Percentiles rank a stretch among this genome's conserved stretches.
phyloP scores from a whole-genome alignment of 2,329 filamentous ascomycete genomes.

The Alternaria sp. region DNA sequence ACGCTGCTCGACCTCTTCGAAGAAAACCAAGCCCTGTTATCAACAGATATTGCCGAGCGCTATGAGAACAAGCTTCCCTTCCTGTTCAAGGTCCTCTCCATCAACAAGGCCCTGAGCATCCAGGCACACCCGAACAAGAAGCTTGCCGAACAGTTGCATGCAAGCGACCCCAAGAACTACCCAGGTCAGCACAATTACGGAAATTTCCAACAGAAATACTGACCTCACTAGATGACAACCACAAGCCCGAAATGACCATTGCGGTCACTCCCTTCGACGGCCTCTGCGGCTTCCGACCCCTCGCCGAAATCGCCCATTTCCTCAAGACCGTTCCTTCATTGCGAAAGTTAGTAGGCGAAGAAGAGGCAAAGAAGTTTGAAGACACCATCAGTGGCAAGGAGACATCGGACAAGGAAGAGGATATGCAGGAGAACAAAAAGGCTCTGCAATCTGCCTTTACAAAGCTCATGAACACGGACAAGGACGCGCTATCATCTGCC shows the following conservation, averaged over 20 bases:
- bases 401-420: conserved; percentile 54
- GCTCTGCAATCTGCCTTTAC: conserved; percentile 78
- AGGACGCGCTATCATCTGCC: conserved; percentile 68
- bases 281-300: conserved; percentile 90
- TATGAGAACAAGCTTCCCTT: conserved; percentile 89
- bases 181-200: conserved; percentile 54
- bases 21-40: conserved; percentile 85
- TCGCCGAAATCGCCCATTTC: conserved; percentile 87
- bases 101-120: conserved; percentile 94
- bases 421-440: conserved; percentile 70
- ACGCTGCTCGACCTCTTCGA: conserved; percentile 86
- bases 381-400: conserved; percentile 60
- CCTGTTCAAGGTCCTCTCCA: conserved; percentile 96
- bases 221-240: conserved; percentile 76
- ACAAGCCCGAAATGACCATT: conserved; percentile 99
- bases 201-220: neutral
- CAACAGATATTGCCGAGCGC: conserved; percentile 71
- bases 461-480: conserved; percentile 78
- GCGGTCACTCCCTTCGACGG: conserved; percentile 96
- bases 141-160: conserved; percentile 86
- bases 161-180: conserved; percentile 89
- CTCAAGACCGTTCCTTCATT: conserved; percentile 67
- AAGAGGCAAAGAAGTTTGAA: conserved; percentile 55
- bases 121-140: conserved; percentile 97
- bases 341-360: conserved; percentile 56